Evolutionary conservation across 2,329 filamentous ascomycete species (phyloP).

Genomic region (Mycosphaerella sp.): DNA sequence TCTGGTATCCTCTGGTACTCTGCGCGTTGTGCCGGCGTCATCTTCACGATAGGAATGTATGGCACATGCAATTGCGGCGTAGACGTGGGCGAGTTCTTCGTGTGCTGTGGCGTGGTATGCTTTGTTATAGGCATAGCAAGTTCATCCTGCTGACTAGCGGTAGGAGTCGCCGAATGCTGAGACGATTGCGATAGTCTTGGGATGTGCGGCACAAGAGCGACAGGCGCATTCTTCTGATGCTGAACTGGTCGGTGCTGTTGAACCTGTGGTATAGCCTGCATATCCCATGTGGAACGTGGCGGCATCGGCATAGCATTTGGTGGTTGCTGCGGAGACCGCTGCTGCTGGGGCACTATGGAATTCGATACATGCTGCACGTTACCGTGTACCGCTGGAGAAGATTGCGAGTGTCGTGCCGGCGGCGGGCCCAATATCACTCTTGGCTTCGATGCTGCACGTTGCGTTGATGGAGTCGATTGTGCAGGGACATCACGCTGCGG

Average conservation of each 20-base stretch:
- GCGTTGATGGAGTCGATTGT: not conserved
- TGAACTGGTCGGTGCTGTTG: not conserved
- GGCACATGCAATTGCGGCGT: constrained; percentile 4
- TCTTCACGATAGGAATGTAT: constrained; percentile 23
- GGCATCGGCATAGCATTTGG: not conserved
- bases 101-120: constrained; percentile 11
- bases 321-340: not conserved
- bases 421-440: not conserved
- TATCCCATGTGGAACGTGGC: not conserved
- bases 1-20: constrained; percentile 28
- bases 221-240: not conserved
- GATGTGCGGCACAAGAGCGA: constrained; percentile 8
- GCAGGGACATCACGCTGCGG: not conserved
- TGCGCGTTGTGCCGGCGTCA: constrained; percentile 31
- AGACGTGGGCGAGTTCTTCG: constrained; percentile 1
- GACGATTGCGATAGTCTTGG: constrained; percentile 3
- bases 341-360: not conserved
- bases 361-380: not conserved
- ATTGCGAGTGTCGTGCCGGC: not conserved
- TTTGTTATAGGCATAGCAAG: constrained; percentile 9
- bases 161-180: constrained; percentile 6
- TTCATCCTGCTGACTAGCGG: constrained; percentile 11
- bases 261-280: not conserved
- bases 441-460: not conserved
- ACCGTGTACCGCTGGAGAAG: not conserved